Percentiles rank a stretch among this genome's conserved stretches.
Evolutionary conservation across 1,284 basidiomycete genomes (phyloP).

Genomic region (Cystobasidium sp.): DNA sequence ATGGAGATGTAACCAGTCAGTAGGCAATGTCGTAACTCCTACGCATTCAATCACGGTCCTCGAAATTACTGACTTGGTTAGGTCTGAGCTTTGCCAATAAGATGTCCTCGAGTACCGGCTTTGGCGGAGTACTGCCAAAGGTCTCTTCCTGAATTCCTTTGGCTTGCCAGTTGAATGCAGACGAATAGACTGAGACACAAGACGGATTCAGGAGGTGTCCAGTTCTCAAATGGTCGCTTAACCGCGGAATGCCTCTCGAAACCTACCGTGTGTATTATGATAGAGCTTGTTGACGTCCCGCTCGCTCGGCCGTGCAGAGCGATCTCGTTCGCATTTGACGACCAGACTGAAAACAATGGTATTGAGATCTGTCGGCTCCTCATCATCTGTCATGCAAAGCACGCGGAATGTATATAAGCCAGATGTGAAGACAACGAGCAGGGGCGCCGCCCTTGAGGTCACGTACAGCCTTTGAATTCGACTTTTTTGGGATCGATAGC

Average conservation of each 20-base stretch:
- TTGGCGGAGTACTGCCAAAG: constrained; percentile 63
- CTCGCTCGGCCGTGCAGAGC: background rate
- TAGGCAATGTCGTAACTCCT: background rate
- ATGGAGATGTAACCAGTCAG: background rate
- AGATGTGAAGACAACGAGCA: constrained; percentile 13
- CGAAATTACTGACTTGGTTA: constrained; percentile 62
- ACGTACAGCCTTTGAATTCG: constrained; percentile 57
- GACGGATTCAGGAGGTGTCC: background rate
- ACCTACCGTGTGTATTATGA: constrained; percentile 23
- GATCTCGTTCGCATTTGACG: constrained; percentile 31
- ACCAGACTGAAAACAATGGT: constrained; percentile 77
- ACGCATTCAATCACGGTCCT: too few species aligned
- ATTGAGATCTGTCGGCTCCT: constrained; percentile 73
- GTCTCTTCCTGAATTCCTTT: constrained; percentile 77
- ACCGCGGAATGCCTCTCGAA: background rate
- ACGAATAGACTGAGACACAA: constrained; percentile 67
- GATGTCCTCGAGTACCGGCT: constrained; percentile 79
- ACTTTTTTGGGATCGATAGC: constrained; percentile 76
- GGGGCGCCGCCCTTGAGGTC: constrained; percentile 24
- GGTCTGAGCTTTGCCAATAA: constrained; percentile 93
- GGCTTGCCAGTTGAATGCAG: constrained; percentile 78
- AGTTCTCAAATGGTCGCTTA: too few species aligned
- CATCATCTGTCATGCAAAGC: constrained; percentile 5
- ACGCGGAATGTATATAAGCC: background rate
- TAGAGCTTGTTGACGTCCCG: constrained; percentile 39